These are phyloP conservation scores for Paraleonurus japonicus DNA, from an alignment of 257 asterid species.

Conservation along the genomic window DNA sequence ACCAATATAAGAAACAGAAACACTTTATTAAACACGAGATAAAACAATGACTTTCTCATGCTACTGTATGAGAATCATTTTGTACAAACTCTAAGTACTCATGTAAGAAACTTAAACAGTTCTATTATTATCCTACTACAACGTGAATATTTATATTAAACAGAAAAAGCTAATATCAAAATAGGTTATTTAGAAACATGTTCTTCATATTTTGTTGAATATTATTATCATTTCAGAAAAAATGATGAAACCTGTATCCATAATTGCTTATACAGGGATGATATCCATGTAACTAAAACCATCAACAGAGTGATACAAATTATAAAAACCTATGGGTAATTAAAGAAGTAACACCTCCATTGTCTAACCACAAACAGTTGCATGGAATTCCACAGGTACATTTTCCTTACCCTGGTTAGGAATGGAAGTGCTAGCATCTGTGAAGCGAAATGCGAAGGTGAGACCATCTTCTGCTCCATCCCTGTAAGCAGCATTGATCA, in stretches of 20 bases:
- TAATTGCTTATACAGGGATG: not conserved
- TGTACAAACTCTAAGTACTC: not conserved
- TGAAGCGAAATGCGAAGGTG: constrained; percentile 93
- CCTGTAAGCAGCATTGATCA: constrained; percentile 47
- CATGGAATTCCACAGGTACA: constrained; percentile 18
- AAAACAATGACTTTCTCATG: not conserved
- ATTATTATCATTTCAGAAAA: not conserved
- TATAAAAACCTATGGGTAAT: not conserved
- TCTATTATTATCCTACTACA: not conserved
- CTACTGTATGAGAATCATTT: constrained; percentile 8
- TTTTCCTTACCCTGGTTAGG: constrained; percentile 77
- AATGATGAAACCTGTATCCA: not conserved
- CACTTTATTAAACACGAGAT: not conserved
- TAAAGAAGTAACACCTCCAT: not conserved
- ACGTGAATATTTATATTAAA: not conserved
- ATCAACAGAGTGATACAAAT: constrained; percentile 9
- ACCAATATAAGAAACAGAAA: not conserved
- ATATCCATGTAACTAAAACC: not conserved
- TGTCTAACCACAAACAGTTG: constrained; percentile 19
- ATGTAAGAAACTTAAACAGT: not conserved
- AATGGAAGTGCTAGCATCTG: constrained; percentile 74
- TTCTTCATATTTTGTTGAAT: not conserved
- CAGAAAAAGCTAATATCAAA: not conserved
- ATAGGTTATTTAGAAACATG: constrained; percentile 20
- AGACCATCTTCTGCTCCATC: constrained; percentile 94